phyloP scores from a whole-genome alignment of 2,329 filamentous ascomycete species.

The Talaromyces atroroseus region DNA sequence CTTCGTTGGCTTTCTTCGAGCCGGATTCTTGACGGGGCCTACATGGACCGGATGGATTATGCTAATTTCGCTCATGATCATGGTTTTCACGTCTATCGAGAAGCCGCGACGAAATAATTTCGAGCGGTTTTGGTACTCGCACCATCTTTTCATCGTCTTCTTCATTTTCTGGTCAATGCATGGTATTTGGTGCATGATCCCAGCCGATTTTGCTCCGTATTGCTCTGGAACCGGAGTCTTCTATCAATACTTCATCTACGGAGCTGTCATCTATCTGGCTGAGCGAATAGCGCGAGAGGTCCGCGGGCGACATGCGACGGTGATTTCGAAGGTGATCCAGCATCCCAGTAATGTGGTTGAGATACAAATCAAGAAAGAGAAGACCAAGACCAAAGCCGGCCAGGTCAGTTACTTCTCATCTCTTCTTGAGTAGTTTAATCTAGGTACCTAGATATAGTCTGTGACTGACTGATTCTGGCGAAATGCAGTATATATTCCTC shows the following conservation, averaged over 20 bases:
- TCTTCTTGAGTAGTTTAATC: no score
- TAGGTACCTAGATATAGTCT: no score
- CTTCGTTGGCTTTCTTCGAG: constrained; percentile 69
- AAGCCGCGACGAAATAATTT: constrained; percentile 75
- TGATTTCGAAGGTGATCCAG: constrained; percentile 83
- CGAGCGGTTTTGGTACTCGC: constrained; percentile 85
- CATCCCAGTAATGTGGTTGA: constrained; percentile 85
- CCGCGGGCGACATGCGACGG: constrained; percentile 74
- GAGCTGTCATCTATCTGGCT: constrained; percentile 72
- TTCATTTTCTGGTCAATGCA: constrained; percentile 90
- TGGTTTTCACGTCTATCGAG: constrained; percentile 71
- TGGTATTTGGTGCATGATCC: constrained; percentile 86
- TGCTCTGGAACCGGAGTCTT: constrained; percentile 70
- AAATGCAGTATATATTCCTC: constrained; percentile 68
- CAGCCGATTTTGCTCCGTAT: constrained; percentile 70
- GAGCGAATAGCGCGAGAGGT: constrained; percentile 74
- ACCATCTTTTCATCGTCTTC: constrained; percentile 82
- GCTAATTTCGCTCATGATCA: constrained; percentile 70
- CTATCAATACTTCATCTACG: constrained; percentile 86
- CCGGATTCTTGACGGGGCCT: constrained; percentile 72
- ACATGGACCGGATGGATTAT: constrained; percentile 85
- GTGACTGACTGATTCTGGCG: neutral
- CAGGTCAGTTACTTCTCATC: no score
- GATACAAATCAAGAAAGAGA: constrained; percentile 86
- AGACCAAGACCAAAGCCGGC: constrained; percentile 73